Evolutionary conservation across 805 yeast genomes (phyloP).

Genomic region (Komagataella ulmi): DNA sequence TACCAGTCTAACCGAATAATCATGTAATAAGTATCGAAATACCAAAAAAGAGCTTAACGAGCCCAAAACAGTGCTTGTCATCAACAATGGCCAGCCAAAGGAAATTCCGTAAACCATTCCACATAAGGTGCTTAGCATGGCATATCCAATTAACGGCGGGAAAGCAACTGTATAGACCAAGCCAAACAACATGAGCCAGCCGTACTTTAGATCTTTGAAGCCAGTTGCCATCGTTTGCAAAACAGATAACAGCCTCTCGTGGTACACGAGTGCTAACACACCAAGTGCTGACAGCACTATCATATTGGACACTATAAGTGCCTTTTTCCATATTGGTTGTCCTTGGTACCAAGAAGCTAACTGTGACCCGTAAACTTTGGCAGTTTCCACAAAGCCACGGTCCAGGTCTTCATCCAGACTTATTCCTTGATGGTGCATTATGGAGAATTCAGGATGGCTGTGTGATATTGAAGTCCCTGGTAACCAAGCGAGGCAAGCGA

Average conservation of each 20-base stretch:
- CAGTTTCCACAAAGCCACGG: neutral
- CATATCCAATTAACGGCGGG: slow-evolving; percentile 85
- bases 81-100: slow-evolving; percentile 67
- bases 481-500: neutral
- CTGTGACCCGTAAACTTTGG: neutral
- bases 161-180: slow-evolving; percentile 60
- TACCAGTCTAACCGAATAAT: slow-evolving; percentile 48
- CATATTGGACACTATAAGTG: neutral
- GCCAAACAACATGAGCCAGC: slow-evolving; percentile 32
- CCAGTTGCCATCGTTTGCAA: neutral
- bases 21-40: slow-evolving; percentile 45
- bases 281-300: neutral
- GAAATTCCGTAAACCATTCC: slow-evolving; percentile 77
- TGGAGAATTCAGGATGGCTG: neutral
- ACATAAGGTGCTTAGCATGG: slow-evolving; percentile 46
- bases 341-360: neutral
- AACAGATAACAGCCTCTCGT: neutral
- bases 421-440: neutral
- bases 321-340: neutral
- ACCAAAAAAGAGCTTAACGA: slow-evolving; percentile 62
- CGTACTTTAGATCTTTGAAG: slow-evolving; percentile 6
- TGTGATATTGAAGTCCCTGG: neutral
- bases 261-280: neutral
- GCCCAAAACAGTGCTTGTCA: slow-evolving; percentile 58
- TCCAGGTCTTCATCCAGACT: neutral